Percentiles rank a stretch among this genome's conserved stretches.
Evolutionary conservation across 2,329 filamentous ascomycete genomes (phyloP).

Genomic region (Pseudogymnoascus sp.): DNA sequence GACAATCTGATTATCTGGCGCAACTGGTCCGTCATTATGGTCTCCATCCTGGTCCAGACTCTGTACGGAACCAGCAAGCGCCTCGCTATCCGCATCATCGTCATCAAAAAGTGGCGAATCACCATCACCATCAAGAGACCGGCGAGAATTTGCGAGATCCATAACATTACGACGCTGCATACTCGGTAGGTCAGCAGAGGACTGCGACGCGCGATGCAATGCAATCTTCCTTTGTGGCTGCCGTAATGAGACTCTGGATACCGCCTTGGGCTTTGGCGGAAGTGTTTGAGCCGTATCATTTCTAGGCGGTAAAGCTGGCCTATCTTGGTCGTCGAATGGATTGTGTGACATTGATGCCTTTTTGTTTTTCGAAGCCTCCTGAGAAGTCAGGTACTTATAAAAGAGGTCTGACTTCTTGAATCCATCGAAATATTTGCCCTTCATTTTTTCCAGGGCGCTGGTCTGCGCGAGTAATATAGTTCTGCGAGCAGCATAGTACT

Average conservation of each 20-base stretch:
- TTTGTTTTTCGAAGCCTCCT: constrained; percentile 51
- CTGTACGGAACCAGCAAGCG: constrained; percentile 60
- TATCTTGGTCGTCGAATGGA: constrained; percentile 12
- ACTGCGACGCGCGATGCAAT: constrained; percentile 50
- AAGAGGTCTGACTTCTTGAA: constrained; percentile 93
- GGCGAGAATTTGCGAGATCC: constrained; percentile 39
- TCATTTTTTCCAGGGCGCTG: constrained; percentile 73
- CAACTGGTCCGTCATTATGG: constrained; percentile 41
- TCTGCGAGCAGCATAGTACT: constrained; percentile 75
- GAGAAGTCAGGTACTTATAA: constrained; percentile 89
- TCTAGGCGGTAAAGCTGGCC: constrained; percentile 19
- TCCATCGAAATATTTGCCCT: constrained; percentile 65
- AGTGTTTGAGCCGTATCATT: constrained; percentile 27
- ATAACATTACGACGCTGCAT: constrained; percentile 19
- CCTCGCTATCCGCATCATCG: constrained; percentile 62
- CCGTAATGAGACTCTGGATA: constrained; percentile 40
- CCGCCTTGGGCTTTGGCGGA: constrained; percentile 34
- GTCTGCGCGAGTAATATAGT: constrained; percentile 78
- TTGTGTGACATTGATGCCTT: constrained; percentile 4
- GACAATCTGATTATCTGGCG: constrained; percentile 70
- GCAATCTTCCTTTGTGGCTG: constrained; percentile 39
- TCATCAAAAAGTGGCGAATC: constrained; percentile 63
- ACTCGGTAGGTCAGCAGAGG: constrained; percentile 47
- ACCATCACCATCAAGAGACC: constrained; percentile 61
- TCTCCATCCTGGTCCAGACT: constrained; percentile 69